Evolutionary conservation across 495 filamentous ascomycete genomes (phyloP).

Genomic region (Xylaria intraflava): DNA sequence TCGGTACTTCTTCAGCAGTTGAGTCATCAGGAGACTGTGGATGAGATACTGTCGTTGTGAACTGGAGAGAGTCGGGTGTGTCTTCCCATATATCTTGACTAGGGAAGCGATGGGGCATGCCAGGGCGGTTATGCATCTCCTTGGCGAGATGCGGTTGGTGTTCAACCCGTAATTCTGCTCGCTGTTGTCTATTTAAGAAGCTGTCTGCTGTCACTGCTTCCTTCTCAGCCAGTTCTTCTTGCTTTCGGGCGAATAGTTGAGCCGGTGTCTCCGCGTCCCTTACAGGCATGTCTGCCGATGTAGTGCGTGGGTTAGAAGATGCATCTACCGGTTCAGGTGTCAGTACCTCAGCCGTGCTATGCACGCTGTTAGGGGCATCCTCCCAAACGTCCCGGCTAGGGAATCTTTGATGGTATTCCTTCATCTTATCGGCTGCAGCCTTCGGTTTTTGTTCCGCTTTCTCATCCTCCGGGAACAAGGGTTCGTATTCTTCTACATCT

Average conservation of each 20-base stretch:
- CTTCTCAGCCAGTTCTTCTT: conserved; percentile 50
- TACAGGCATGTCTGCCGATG: conserved; percentile 18
- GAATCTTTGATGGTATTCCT: conserved; percentile 64
- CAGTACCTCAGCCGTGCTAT: conserved; percentile 77
- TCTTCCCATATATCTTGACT: conserved; percentile 98
- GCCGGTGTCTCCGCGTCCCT: conserved; percentile 42
- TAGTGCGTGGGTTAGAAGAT: conserved; percentile 23
- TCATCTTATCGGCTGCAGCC: conserved; percentile 45
- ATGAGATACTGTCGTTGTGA: conserved; percentile 69
- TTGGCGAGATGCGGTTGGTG: conserved; percentile 35
- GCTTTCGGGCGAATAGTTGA: conserved; percentile 47
- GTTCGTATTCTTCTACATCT: conserved; percentile 91
- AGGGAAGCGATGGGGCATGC: conserved; percentile 71
- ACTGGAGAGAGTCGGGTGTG: conserved; percentile 70
- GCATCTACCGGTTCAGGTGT: conserved; percentile 60
- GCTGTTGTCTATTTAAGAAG: conserved; percentile 41
- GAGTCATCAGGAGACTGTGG: conserved; percentile 51
- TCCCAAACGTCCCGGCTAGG: conserved; percentile 96
- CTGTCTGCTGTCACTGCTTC: conserved; percentile 35
- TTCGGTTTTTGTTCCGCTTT: conserved; percentile 44
- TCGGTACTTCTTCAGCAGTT: conserved; percentile 20
- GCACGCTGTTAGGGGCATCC: conserved; percentile 82
- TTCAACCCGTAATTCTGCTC: conserved; percentile 40
- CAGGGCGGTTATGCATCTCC: conserved; percentile 36
- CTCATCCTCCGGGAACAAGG: conserved; percentile 83